phyloP scores from a whole-genome alignment of 2,329 filamentous ascomycete genomes.

The Teratosphaeria zuluensis region DNA sequence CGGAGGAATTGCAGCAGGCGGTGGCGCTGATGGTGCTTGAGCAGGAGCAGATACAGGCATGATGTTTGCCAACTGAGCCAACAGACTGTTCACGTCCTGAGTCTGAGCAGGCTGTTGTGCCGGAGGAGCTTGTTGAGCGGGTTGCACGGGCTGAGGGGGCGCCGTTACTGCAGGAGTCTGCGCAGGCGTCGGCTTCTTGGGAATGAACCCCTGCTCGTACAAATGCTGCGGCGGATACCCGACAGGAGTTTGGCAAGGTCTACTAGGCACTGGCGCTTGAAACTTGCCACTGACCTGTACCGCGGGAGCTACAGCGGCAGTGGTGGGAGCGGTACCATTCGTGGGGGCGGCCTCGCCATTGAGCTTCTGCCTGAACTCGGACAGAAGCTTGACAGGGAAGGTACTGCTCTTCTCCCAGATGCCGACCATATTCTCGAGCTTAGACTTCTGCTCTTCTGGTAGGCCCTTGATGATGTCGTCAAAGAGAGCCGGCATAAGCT shows the following conservation, averaged over 20 bases:
- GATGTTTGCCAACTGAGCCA: slow-evolving; percentile 25
- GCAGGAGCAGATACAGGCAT: slow-evolving; percentile 11
- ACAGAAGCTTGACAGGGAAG: slow-evolving; percentile 71
- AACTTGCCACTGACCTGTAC: slow-evolving; percentile 19
- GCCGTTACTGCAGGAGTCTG: slow-evolving; percentile 9
- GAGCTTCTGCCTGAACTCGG: slow-evolving; percentile 64
- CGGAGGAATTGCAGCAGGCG: slow-evolving; percentile 11
- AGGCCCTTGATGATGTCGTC: slow-evolving; percentile 84
- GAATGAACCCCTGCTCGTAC: slow-evolving; percentile 22
- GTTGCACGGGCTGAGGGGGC: slow-evolving; percentile 2
- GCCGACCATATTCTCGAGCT: slow-evolving; percentile 88
- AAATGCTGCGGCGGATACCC: slow-evolving; percentile 22
- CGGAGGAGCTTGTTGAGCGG: slow-evolving; percentile 5
- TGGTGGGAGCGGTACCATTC: slow-evolving; percentile 7
- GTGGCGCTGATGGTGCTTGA: slow-evolving; percentile 11
- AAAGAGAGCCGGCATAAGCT: slow-evolving; percentile 87
- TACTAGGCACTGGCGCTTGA: slow-evolving; percentile 19
- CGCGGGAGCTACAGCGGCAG: slow-evolving; percentile 7
- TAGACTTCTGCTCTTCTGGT: slow-evolving; percentile 94
- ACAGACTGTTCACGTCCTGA: slow-evolving; percentile 26
- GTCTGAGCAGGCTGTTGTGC: slow-evolving; percentile 12
- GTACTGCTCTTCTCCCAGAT: slow-evolving; percentile 97
- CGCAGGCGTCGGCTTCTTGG: slow-evolving; percentile 6
- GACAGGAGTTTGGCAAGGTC: slow-evolving; percentile 19
- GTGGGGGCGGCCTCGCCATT: slow-evolving; percentile 6